Conservation (phyloP, 2,329 filamentous ascomycete genomes). For the Talaromyces pinophilus region DNA sequence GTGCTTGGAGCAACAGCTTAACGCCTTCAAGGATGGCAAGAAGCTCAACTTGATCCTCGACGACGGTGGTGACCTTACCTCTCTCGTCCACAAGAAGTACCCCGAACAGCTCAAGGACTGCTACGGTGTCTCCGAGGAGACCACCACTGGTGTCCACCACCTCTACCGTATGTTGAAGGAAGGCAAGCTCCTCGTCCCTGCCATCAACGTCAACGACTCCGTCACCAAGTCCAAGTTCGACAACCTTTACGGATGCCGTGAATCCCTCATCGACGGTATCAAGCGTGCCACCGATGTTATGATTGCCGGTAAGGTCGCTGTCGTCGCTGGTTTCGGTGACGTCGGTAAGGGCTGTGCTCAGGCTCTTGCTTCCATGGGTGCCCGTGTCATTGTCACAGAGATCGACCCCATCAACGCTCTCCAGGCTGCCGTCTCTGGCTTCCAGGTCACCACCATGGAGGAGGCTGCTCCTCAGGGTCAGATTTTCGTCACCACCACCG, state of each 20-base stretch:
- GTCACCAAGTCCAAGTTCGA: constrained; percentile 99
- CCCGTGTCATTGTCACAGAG: constrained; percentile 93
- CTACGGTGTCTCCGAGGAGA: constrained; percentile 99
- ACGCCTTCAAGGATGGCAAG: constrained; percentile 94
- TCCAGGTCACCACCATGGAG: constrained; percentile 97
- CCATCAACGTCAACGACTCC: constrained; percentile 99
- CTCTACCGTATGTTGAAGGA: constrained; percentile 98
- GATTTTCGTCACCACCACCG: constrained; percentile 99
- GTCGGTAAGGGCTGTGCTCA: constrained; percentile 98
- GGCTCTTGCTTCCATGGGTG: constrained; percentile 96
- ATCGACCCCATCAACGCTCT: constrained; percentile 99
- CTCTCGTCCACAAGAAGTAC: constrained; percentile 97
- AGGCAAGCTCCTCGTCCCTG: constrained; percentile 81
- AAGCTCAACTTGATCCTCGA: constrained; percentile 98
- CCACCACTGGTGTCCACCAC: constrained; percentile 99
- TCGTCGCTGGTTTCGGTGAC: constrained; percentile 97
- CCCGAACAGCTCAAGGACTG: constrained; percentile 97
- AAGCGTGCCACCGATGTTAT: constrained; percentile 99
- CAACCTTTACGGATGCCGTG: constrained; percentile 99
- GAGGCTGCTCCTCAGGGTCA: constrained; percentile 85
- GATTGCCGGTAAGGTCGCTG: constrained; percentile 98
- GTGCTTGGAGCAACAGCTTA: constrained; percentile 98
- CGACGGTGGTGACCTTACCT: constrained; percentile 95
- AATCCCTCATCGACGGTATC: constrained; percentile 98
- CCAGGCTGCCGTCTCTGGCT: constrained; percentile 96